Conservation (phyloP, 164 flowering plant genomes). For the Aristolochia fimbriata region DNA sequence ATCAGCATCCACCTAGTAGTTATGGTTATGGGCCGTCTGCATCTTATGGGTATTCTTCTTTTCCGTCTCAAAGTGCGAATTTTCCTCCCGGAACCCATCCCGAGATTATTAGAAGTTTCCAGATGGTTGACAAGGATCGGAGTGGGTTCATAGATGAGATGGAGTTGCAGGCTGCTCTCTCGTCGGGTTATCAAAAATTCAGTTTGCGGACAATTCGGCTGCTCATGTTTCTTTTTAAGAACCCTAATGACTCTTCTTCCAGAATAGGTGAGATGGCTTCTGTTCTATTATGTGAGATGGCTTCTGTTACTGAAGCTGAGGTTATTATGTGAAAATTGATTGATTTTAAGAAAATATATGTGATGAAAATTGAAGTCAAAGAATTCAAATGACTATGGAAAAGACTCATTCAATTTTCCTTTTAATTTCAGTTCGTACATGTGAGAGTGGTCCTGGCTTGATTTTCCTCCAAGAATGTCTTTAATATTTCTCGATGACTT, state of each 20-base stretch:
- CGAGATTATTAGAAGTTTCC: conserved; percentile 54
- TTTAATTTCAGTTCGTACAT: too few relatives aligned
- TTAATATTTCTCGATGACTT: too few relatives aligned
- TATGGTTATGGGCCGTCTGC: conserved; percentile 3
- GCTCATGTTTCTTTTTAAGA: conserved; percentile 65
- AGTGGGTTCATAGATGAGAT: conserved; percentile 70
- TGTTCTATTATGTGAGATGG: too few relatives aligned
- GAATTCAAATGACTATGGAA: too few relatives aligned
- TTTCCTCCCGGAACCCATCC: conserved; percentile 64
- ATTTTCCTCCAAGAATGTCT: too few relatives aligned
- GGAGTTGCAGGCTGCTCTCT: conserved; percentile 59
- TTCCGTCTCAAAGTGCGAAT: conserved; percentile 7
- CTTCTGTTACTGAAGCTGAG: too few relatives aligned
- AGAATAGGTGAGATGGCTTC: conserved; percentile 34
- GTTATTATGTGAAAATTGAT: too few relatives aligned
- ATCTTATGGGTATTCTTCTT: conserved; percentile 15
- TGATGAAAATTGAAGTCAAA: too few relatives aligned
- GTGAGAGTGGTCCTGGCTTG: too few relatives aligned
- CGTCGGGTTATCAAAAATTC: conserved; percentile 45
- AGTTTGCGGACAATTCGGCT: conserved; percentile 45
- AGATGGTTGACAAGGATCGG: conserved; percentile 60
- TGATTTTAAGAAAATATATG: too few relatives aligned
- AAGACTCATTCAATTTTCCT: too few relatives aligned
- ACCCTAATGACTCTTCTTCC: conserved; percentile 23
- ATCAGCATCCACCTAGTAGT: neutral